Conservation (phyloP, 768 basidiomycete species). For the Mycena indigotica region DNA sequence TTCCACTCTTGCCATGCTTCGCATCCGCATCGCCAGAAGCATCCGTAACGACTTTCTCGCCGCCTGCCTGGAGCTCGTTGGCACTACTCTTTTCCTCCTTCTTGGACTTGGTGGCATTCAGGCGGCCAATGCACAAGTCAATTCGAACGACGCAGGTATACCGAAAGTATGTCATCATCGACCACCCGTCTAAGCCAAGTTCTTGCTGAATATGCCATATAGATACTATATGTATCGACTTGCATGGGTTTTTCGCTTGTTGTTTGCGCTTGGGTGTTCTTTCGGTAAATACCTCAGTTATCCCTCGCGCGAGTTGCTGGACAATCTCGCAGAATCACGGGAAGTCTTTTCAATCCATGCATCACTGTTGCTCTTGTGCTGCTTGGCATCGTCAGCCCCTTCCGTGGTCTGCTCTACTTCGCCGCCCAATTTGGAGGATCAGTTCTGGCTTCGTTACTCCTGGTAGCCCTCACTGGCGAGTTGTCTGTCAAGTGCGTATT, state of each 20-base stretch:
- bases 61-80: conserved; percentile 58
- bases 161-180: conserved; percentile 24
- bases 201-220: conserved; percentile 35
- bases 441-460: conserved; percentile 58
- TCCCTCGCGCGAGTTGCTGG: not conserved
- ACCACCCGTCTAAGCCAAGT: too few species aligned
- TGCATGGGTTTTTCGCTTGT: conserved; percentile 65
- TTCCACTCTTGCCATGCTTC: not conserved
- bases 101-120: conserved; percentile 68
- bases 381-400: conserved; percentile 53
- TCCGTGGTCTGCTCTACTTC: conserved; percentile 60
- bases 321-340: conserved; percentile 37
- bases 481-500: conserved; percentile 54
- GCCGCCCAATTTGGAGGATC: conserved; percentile 64
- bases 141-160: conserved; percentile 24
- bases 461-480: conserved; percentile 54
- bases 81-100: conserved; percentile 65
- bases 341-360: conserved; percentile 68
- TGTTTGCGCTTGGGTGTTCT: conserved; percentile 69
- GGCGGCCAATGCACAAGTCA: conserved; percentile 45
- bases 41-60: conserved; percentile 47
- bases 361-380: conserved; percentile 62
- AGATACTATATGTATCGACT: conserved; percentile 57
- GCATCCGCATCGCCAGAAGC: conserved; percentile 6
- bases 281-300: conserved; percentile 37